A percentile compares a stretch with the other conserved stretches of the same genome.
phyloP scores from a whole-genome alignment of 176 grass and related monocot species.

The Aegilops tauschii region DNA sequence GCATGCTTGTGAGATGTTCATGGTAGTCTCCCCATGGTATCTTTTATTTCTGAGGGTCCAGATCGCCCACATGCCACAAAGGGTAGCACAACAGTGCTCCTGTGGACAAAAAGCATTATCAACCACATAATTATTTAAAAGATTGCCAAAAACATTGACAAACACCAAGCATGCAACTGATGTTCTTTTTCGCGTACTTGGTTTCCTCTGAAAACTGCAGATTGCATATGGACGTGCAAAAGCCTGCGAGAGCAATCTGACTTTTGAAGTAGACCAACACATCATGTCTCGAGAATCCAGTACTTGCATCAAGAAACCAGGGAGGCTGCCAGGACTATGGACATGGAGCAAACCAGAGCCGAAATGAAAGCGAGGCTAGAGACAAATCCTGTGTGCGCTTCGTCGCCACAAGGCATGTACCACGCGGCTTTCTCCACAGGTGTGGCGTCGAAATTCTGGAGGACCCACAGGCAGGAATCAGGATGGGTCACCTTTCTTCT shows the following conservation, averaged over 20 bases:
- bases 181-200: too few relatives aligned
- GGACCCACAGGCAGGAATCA: slow-evolving; percentile 45
- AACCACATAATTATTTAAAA: neutral
- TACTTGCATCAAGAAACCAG: slow-evolving; percentile 30
- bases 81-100: neutral
- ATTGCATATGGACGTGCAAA: neutral
- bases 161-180: neutral
- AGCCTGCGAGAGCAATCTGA: neutral
- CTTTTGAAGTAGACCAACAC: neutral
- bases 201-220: too few relatives aligned
- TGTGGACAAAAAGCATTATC: neutral
- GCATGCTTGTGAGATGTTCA: neutral
- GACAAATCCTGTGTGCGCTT: slow-evolving; percentile 60
- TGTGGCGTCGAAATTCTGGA: slow-evolving; percentile 18
- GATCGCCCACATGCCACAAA: neutral
- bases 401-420: slow-evolving; percentile 68
- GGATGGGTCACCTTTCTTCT: slow-evolving; percentile 32
- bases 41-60: neutral
- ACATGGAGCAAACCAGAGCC: slow-evolving; percentile 68
- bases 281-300: slow-evolving; percentile 5
- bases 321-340: slow-evolving; percentile 51
- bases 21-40: neutral
- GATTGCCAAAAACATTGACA: neutral
- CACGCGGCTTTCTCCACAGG: slow-evolving; percentile 41
- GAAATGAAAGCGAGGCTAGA: slow-evolving; percentile 65